Base-by-base conservation (phyloP, 768 basidiomycete genomes). In the Boletellus sp. region DNA sequence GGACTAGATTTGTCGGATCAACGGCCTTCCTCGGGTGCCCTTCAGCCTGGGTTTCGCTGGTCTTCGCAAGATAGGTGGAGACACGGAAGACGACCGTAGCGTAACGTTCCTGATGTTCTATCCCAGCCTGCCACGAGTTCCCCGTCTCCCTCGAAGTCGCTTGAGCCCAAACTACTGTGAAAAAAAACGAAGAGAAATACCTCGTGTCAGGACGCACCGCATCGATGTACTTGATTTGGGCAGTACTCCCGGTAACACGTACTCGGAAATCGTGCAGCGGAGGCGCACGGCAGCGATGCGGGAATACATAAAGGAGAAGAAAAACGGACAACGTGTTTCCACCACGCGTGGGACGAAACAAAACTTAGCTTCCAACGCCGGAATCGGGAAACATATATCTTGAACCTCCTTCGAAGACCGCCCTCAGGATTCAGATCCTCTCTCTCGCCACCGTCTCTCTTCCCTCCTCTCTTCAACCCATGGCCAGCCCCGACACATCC, bases 331-430 rank as follows among this genome's bases (percentile, higher is more conserved):
- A 65, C 70, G 64, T 63, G 71, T 61, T 43, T 15, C 47, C 59
- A 58, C 69, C 71, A 72, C 71, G 71, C 71, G 71, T 69, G 3
- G 9, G 9, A 11, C 28, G 28, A 28, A 57, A 55, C 48, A 43
- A 50, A 28, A 28, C 28, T 28, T 28, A 11, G 28, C 45, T 42
- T 52, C 45, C 38, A 64, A 61, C 60, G 26, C 63, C 68, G 63
- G 63, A 57, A 61, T 45, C 48, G 13, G 50, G 42, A 42, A 63
- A 67, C 63, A 45, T 68, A 69, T 69, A 69, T 69, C 57, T 67
- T 56, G 62, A 11, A 66, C 61, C 59, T 69, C 52, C 68, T 62
- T 58, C 56, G 45, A 68, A 64, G 67, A 68, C 70, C 64, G 69
- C 63, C 70, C 54, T 64, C 59, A 39, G 57, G 63, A 45, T 59